These are phyloP conservation scores for Ephemerocybe angulata DNA, from an alignment of 768 basidiomycete species.

Conservation along the genomic window DNA sequence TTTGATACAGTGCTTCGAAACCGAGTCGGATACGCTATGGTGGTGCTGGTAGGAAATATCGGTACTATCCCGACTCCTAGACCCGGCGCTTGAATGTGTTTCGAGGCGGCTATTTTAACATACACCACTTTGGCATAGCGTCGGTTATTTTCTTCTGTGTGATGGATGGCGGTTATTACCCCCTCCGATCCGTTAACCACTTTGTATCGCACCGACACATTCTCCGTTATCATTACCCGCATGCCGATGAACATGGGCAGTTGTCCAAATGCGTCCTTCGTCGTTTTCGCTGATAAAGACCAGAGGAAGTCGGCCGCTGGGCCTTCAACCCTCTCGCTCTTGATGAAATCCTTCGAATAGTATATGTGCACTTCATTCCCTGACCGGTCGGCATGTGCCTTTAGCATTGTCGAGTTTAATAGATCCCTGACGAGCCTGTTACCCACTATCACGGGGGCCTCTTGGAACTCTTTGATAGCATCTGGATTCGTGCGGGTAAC, in stretches of 20 bases:
- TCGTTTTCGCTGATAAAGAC: constrained; percentile 4
- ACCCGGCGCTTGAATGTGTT: not conserved
- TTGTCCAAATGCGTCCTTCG: constrained; percentile 11
- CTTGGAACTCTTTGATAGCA: constrained; percentile 1
- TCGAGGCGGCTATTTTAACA: not conserved
- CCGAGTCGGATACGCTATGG: no score
- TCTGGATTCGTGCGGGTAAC: not conserved
- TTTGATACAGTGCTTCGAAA: no score
- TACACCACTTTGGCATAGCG: not conserved
- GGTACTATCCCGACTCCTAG: not conserved
- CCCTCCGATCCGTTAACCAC: not conserved
- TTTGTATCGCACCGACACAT: constrained; percentile 13
- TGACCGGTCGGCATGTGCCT: constrained; percentile 1
- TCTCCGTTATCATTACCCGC: constrained; percentile 19
- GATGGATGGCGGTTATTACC: not conserved
- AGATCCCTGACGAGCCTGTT: constrained; percentile 12
- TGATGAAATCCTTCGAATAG: not conserved
- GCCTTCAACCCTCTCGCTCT: not conserved
- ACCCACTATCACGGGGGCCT: constrained; percentile 17
- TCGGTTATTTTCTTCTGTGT: not conserved
- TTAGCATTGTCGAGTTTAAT: constrained; percentile 8
- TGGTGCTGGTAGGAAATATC: not conserved
- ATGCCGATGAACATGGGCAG: constrained; percentile 16
- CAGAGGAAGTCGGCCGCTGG: constrained; percentile 1
- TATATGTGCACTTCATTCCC: not conserved